Evolutionary conservation across 2,329 filamentous ascomycete species (phyloP), one percentile per base, ranked within the genome.

Genomic region (Apiospora phragmitis): DNA sequence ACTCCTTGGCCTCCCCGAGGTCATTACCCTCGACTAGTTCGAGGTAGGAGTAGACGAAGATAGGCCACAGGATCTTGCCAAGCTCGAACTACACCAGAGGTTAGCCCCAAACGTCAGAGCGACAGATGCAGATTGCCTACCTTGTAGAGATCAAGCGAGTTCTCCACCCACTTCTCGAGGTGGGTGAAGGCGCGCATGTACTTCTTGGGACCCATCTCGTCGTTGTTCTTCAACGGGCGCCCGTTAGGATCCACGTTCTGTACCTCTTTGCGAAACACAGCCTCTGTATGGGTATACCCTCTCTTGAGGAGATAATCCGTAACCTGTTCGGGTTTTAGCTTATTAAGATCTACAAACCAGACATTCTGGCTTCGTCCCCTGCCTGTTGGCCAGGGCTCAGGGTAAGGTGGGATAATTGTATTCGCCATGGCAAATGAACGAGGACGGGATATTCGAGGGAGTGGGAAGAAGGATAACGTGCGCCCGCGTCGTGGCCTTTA

Each of bases 241-340:
- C 94, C 95, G 79, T 94, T 93, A 29, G 92, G 88, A 70, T 95
- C 93, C 55, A 96, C 87, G 75, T 94, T 91, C 32, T 93, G 91
- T 1, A 95, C 97, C 81, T 99, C 96, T 80, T 94, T 92, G 59
- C 96, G 90, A 69, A 99, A 93, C 79, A 96, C 93, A 26, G 95
- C 93, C 81, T 99, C 96, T 0, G 96, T 98, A 32, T 93, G 89
- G 69, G 91, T 94, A 81, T 98, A 99, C 0, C 96, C 96, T 75
- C 98, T 95, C 81, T 99, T 99, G 2, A 94, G 90, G 0, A 99
- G 87, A 80, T 99, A 99, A 76, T 99, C 96, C 11, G 97, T 95
- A 4, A 99, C 88, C 88, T 90, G 41, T 18, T 4, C 68, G 4
- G 1, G 4, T 41, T 2, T 26, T 14, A 21, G 35, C 32, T 77